These are phyloP conservation scores for Tolypocladium capitatum DNA, from an alignment of 2,329 filamentous ascomycete species.

Conservation along the genomic window DNA sequence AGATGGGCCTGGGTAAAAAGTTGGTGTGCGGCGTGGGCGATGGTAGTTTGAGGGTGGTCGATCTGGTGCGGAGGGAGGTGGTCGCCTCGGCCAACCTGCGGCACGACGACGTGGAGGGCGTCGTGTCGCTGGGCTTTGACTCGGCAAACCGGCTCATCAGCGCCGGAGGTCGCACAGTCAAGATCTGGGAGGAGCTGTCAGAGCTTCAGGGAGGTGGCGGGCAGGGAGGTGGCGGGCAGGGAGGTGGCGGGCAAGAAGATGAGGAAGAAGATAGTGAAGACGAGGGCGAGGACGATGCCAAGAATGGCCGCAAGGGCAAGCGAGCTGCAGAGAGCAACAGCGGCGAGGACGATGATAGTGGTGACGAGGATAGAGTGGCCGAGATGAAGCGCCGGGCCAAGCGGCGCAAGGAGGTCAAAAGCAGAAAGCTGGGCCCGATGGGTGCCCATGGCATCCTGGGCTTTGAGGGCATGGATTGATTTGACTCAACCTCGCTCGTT, in stretches of 20 bases:
- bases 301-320: slow-evolving; percentile 29
- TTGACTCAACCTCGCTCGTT: neutral
- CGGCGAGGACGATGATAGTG: slow-evolving; percentile 23
- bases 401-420: slow-evolving; percentile 27
- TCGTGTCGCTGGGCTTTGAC: slow-evolving; percentile 73
- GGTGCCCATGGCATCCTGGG: slow-evolving; percentile 38
- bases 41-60: slow-evolving; percentile 64
- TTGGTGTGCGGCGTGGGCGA: slow-evolving; percentile 73
- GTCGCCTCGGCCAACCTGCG: slow-evolving; percentile 44
- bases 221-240: slow-evolving; percentile 28
- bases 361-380: slow-evolving; percentile 16
- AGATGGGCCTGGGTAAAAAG: slow-evolving; percentile 56
- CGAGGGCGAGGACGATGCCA: slow-evolving; percentile 33
- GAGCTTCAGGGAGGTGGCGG: slow-evolving; percentile 29
- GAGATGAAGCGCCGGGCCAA: slow-evolving; percentile 33
- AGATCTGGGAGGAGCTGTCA: slow-evolving; percentile 83
- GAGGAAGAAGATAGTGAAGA: slow-evolving; percentile 32
- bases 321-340: slow-evolving; percentile 8
- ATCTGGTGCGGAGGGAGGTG: slow-evolving; percentile 62
- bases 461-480: slow-evolving; percentile 33
- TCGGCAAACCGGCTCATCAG: slow-evolving; percentile 76
- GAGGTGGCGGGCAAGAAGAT: slow-evolving; percentile 29
- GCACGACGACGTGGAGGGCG: slow-evolving; percentile 81
- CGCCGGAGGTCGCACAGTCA: slow-evolving; percentile 73
- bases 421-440: slow-evolving; percentile 31